A percentile compares a stretch with the other conserved stretches of the same genome.
Evolutionary conservation across 192 early-diverging fungal genomes (phyloP).

Genomic region (Diversispora eburnea): DNA sequence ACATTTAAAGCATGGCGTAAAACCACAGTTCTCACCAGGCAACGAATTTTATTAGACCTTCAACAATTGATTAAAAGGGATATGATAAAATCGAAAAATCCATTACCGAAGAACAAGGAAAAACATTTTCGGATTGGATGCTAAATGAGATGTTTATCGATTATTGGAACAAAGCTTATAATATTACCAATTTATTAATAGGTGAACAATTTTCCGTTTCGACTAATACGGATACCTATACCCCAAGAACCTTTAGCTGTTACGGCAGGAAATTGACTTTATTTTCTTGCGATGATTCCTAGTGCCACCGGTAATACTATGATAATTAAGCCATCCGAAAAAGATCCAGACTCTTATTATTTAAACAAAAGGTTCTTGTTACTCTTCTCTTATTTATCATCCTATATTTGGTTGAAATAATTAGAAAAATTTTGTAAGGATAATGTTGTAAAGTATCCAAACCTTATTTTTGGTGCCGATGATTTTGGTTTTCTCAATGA

Average conservation of each 20-base stretch:
- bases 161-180: constrained; percentile 80
- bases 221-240: constrained; percentile 94
- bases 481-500: too few species aligned
- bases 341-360: constrained; percentile 92
- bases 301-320: constrained; percentile 89
- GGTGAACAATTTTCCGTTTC: constrained; percentile 80
- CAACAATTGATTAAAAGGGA: constrained; percentile 78
- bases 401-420: too few species aligned
- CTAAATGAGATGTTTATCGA: constrained; percentile 86
- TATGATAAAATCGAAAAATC: constrained; percentile 75
- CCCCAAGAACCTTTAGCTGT: constrained; percentile 91
- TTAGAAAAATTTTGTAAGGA: too few species aligned
- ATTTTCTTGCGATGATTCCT: constrained; percentile 94
- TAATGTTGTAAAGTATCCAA: too few species aligned
- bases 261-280: constrained; percentile 88
- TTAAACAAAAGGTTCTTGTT: too few species aligned
- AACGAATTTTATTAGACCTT: constrained; percentile 89
- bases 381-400: too few species aligned
- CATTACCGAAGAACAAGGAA: constrained; percentile 89
- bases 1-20: constrained; percentile 89
- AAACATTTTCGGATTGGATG: constrained; percentile 90
- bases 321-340: constrained; percentile 90
- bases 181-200: constrained; percentile 75
- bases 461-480: too few species aligned
- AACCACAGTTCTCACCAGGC: constrained; percentile 75